These are phyloP conservation scores for Gynochthodes officinalis DNA, from an alignment of 257 asterid species.

Conservation along the genomic window DNA sequence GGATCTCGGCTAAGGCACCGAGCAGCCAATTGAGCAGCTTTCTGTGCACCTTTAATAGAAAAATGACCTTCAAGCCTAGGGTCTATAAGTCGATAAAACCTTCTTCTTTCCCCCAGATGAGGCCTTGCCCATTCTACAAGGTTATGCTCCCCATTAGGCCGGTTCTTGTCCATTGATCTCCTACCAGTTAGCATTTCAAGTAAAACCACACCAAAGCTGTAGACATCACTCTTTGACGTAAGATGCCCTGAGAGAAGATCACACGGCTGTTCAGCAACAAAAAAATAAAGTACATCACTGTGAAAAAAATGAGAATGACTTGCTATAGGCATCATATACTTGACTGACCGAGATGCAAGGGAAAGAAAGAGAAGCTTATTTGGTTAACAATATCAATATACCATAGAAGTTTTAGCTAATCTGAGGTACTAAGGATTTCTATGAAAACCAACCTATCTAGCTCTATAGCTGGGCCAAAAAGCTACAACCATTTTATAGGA, in stretches of 20 bases:
- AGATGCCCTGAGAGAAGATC: slow-evolving; percentile 66
- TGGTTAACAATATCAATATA: background rate
- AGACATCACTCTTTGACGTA: slow-evolving; percentile 89
- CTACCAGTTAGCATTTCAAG: slow-evolving; percentile 92
- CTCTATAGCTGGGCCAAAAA: background rate
- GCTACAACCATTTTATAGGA: background rate
- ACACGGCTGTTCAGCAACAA: background rate
- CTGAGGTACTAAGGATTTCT: background rate
- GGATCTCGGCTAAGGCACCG: slow-evolving; percentile 85
- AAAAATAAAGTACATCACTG: background rate
- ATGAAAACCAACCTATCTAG: background rate
- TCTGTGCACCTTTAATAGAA: slow-evolving; percentile 88
- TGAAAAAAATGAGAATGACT: background rate
- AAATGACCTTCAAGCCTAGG: slow-evolving; percentile 94
- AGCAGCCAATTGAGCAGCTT: slow-evolving; percentile 90
- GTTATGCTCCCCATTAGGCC: slow-evolving; percentile 91
- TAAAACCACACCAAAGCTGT: slow-evolving; percentile 91
- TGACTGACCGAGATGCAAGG: background rate
- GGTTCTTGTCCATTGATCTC: slow-evolving; percentile 94
- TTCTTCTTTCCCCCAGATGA: slow-evolving; percentile 69
- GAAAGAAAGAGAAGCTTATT: background rate
- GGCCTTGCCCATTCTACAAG: slow-evolving; percentile 98
- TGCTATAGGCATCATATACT: background rate
- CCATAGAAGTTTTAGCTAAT: background rate
- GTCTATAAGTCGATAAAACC: slow-evolving; percentile 76